Evolutionary conservation across 2,329 filamentous ascomycete genomes (phyloP), one percentile per base, ranked within the genome.

Genomic region (Penicillium griseofulvum): DNA sequence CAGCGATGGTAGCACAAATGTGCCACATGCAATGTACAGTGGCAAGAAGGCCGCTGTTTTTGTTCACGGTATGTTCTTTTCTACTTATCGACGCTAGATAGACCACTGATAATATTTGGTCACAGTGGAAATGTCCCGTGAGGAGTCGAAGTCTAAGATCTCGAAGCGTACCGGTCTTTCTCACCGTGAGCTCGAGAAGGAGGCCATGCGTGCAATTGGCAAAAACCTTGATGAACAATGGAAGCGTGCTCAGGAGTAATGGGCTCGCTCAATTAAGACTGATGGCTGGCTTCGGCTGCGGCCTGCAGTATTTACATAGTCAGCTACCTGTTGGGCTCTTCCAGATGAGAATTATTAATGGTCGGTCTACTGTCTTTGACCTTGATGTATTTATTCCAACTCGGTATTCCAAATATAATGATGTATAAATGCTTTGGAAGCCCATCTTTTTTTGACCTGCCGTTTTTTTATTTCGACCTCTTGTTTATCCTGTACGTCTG

Each of bases 31-130:
- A 0, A 77, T 87, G 63, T 86, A 75, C 63, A 81, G 74, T 12
- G 84, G 83, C 3, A 87, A 87, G 76, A 69, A 78, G 29, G 74
- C 83, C 0, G 83, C 81, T 5, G 83, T 87, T 1, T 83, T 71
- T 46, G 55, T 84, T 5, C 84, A 87, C 59, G 76, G 82, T 84
- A 65, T 74, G 81, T 1, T 26, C 16, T 5, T 4, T 72, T 51
- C 3, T 8, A 26, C 11, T 16, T 31, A 2, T 28, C 38, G 11
- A 43, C 28, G 6, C n/a, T 19, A 19, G 28, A 19, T 19, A 17
- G n/a, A 34, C 41, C 6, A 52, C 29, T 47, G 8, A 34, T 39
- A 46, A 6, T 10, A 19, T 16, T 16, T 26, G 42, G 16, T 49
- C 17, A 22, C 9, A 70, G 68, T 73, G n/a, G 69, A 72, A 65